phyloP scores from a whole-genome alignment of 371 early-diverging fungal genomes.

The Quaeritorhiza haematococci region DNA sequence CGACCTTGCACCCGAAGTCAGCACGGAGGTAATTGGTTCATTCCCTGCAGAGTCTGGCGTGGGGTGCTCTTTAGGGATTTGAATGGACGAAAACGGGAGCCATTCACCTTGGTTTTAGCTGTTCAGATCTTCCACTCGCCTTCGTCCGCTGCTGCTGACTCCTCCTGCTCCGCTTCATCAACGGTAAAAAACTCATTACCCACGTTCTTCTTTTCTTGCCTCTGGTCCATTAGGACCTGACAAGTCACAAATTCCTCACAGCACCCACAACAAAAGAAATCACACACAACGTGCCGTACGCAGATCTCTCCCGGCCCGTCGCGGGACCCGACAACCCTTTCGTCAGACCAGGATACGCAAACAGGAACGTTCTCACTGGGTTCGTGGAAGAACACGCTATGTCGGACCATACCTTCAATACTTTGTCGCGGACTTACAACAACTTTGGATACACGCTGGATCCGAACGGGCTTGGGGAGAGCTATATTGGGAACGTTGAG shows the following conservation, averaged over 20 bases:
- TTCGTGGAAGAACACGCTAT: constrained; percentile 46
- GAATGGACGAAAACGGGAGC: too few species aligned
- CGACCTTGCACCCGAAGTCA: constrained; percentile 71
- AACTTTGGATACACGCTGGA: constrained; percentile 82
- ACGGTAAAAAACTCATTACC: not conserved
- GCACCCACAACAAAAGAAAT: constrained; percentile 37
- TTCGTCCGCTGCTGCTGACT: too few species aligned
- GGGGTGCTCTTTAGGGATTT: too few species aligned
- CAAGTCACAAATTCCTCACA: not conserved
- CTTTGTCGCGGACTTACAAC: constrained; percentile 74
- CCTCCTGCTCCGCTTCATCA: too few species aligned
- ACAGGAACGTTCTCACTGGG: constrained; percentile 19
- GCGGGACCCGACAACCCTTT: constrained; percentile 79
- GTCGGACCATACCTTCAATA: constrained; percentile 69
- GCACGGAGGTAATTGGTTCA: constrained; percentile 53
- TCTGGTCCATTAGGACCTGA: too few species aligned
- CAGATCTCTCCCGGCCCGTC: constrained; percentile 60
- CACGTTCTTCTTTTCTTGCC: too few species aligned
- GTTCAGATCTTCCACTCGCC: too few species aligned
- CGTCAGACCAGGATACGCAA: constrained; percentile 21
- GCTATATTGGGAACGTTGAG: constrained; percentile 66
- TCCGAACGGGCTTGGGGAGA: constrained; percentile 50
- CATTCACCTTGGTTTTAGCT: too few species aligned
- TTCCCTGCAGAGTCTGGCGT: too few species aligned
- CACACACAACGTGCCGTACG: constrained; percentile 72